A percentile compares a stretch with the other conserved stretches of the same genome.
Conservation (phyloP, 164 flowering plant genomes). For the Platanus orientalis region DNA sequence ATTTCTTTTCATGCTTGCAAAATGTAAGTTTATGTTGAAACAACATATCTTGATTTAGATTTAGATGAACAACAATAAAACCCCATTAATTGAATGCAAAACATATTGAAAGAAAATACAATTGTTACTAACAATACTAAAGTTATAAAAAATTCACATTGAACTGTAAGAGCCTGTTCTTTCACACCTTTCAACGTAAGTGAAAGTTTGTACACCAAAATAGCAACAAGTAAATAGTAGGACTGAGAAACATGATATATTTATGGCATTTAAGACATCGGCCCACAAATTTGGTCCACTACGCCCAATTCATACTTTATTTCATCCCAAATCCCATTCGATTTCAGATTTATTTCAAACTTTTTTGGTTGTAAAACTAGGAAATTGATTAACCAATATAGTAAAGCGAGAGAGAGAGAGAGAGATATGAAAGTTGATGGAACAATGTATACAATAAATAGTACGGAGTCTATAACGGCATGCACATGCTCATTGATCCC, state of each 20-base stretch:
- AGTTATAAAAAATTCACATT: not conserved
- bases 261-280: slow-evolving; percentile 1
- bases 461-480: not conserved
- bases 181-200: too few species aligned
- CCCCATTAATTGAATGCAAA: too few species aligned
- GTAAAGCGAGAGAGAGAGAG: not conserved
- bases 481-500: not conserved
- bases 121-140: too few species aligned
- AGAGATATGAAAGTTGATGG: not conserved
- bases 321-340: not conserved
- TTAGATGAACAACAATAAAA: too few species aligned
- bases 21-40: too few species aligned
- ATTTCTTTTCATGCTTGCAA: too few species aligned
- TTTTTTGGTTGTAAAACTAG: not conserved
- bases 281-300: not conserved
- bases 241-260: not conserved
- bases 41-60: too few species aligned
- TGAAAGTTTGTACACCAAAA: too few species aligned
- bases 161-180: too few species aligned
- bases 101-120: too few species aligned
- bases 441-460: not conserved
- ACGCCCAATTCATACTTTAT: not conserved
- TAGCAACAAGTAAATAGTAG: not conserved
- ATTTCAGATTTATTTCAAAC: not conserved
- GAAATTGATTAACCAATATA: too few species aligned